Evolutionary conservation across 2,329 filamentous ascomycete genomes (phyloP), one percentile per base, ranked within the genome.

Genomic region (Fusarium citri): DNA sequence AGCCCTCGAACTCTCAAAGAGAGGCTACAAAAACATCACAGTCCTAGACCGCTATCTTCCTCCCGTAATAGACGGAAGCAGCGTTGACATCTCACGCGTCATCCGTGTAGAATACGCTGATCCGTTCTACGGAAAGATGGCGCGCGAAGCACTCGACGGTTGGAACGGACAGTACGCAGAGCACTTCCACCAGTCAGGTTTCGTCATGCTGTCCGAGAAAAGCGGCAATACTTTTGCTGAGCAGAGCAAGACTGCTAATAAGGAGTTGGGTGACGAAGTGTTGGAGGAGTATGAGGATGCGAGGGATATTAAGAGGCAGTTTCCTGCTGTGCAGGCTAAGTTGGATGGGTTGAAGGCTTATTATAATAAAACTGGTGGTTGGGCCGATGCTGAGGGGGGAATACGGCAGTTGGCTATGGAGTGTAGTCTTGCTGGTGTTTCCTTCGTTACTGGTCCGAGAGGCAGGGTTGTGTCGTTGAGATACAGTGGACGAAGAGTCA

Each of bases 41-140:
- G 81, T 87, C 8, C 78, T 84, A 5, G 85, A 87, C 61, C 76
- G 78, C 6, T 76, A 75, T 51, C 66, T 78, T 0, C 80, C 81
- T 6, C 80, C 81, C 0, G 77, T 78, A 3, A 68, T 74, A 5
- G 79, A 82, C 15, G 78, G 78, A 28, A 80, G 80, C 58, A 81
- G 79, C 46, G 79, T 81, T n/a, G 80, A 83, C 60, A 76, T 80
- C 20, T 82, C 81, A 8, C 79, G 81, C 20, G 77, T 82, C 59
- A 77, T 83, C 45, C 78, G 81, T 8, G 71, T 79, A 46, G 91
- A 93, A 79, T 93, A 93, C 72, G 88, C 89, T 15, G 85, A 90
- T 69, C 78, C 84, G 0, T 82, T 87, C 16, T 93, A 93, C 73
- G 84, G 87, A 7, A 80, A 81, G 45, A 85, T 93, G 55, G 90